phyloP scores from a whole-genome alignment of 192 early-diverging fungal genomes.

The Rhizophagus clarus region DNA sequence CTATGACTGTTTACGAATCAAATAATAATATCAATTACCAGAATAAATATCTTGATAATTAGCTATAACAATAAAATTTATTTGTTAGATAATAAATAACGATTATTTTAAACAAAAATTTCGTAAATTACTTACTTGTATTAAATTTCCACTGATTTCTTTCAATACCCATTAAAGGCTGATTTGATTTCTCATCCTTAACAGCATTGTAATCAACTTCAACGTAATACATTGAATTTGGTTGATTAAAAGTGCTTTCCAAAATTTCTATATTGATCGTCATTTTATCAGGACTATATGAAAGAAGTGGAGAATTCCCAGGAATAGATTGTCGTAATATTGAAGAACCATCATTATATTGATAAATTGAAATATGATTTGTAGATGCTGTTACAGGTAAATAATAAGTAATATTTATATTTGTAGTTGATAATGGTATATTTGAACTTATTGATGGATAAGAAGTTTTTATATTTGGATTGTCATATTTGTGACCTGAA shows the following conservation, averaged over 20 bases:
- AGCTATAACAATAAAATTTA: too few species aligned
- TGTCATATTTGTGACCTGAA: too few species aligned
- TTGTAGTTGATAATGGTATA: neutral
- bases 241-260: conserved; percentile 19
- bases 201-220: neutral
- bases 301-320: neutral
- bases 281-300: neutral
- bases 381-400: neutral
- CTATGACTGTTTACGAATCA: too few species aligned
- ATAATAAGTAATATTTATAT: neutral
- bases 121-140: neutral
- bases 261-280: neutral
- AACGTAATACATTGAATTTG: neutral
- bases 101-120: neutral
- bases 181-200: neutral
- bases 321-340: neutral
- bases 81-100: neutral
- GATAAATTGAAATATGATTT: neutral
- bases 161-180: neutral
- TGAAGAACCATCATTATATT: neutral
- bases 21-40: too few species aligned
- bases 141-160: neutral
- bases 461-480: too few species aligned
- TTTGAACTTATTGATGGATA: too few species aligned
- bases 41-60: too few species aligned